Base-by-base conservation (phyloP, 2,329 filamentous ascomycete species). In the Fusarium chuoi region DNA sequence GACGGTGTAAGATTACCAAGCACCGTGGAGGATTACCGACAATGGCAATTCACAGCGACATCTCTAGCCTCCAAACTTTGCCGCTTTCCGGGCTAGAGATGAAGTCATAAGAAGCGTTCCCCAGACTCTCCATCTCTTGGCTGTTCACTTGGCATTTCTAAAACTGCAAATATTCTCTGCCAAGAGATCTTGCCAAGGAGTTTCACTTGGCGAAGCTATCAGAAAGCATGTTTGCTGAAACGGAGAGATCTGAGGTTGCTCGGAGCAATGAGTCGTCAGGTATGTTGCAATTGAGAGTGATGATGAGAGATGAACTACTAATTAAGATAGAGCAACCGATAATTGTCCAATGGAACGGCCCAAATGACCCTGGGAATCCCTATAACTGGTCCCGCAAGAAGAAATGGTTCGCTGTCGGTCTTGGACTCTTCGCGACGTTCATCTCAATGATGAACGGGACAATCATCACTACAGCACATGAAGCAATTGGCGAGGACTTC, bases 361-460 rank as follows among this genome's bases (percentile, higher is more conserved):
- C 67, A 22, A n/a, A 44, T 4, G 68, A 71, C 1, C 67, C 67
- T 2, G 59, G n/a, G 6, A 73, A 73, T 4, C 69, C 69, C 0
- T 74, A 70, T 5, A 74, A 71, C 36, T 74, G 70, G 70, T 62
- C 71, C 1, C 42, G 36, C 22, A 70, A 60, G 44, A 74, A 59
- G 14, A 74, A 74, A 58, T 63, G 70, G 62, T 48, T 73, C 5
- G 62, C 67, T 2, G 66, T 67, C 0, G 62, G 66, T 8, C 38
- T 74, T 2, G 71, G 71, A 0, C 66, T 74, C 5, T 68, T 70
- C 3, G 66, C 71, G 3, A 73, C 71, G 0, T 73, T 73, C 20
- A 70, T 73, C 17, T 58, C 66, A 0, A 67, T 73, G 65, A 65
- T 73, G 65, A 73, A 73, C n/a, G 71, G 71, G 1, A 67, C 70